Base-by-base conservation (phyloP, 352 stramenopile genomes). In the Pythium brachiatum region DNA sequence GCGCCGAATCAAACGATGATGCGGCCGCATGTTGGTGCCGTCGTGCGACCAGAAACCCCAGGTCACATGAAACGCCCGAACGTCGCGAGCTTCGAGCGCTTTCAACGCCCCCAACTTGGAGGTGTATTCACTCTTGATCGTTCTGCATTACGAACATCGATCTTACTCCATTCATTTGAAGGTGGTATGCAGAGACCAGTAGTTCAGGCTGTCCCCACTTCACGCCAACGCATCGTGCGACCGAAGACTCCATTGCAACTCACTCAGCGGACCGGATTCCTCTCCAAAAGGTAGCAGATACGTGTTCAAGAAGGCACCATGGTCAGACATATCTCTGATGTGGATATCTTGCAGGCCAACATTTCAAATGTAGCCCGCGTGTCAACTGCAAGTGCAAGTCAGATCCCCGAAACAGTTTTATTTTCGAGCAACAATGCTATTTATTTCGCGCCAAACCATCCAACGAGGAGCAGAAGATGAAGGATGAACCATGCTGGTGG, bases 201-300 rank as follows among this genome's bases (percentile, higher is more conserved):
- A 0, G 53, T 85, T 27, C 80, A 88, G 41, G 65, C 71, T 32
- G 64, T 91, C 0, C 67, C 72, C 13, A 68, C 53, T 9, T 53
- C 69, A 50, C 76, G 79, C 63, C 77, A 74, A 54, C 78, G 79
- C 3, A 84, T 90, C 9, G 46, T 89, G 55, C 76, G 81, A 47
- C 83, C 81, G 16, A 92, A 90, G 59, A 92, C 81, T 2, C 83
- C 83, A n/a, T 29, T 89, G 3, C 81, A 90, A 60, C 56, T 74
- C 8, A 78, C 81, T 29, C 83, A 92, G 48, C 70, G 81, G 47
- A 72, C 71, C 39, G 71, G 78, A 44, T 88, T 89, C 47, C 54
- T 90, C 20, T 73, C 81, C 8, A 89, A 86, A 53, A 70, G 83
- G 83, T 92, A 72, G 51, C 46, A 23, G 54, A 23, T 4, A 60